Evolutionary conservation across 2,329 filamentous ascomycete genomes (phyloP), one percentile per base, ranked within the genome.

Genomic region (Periconia sp.): DNA sequence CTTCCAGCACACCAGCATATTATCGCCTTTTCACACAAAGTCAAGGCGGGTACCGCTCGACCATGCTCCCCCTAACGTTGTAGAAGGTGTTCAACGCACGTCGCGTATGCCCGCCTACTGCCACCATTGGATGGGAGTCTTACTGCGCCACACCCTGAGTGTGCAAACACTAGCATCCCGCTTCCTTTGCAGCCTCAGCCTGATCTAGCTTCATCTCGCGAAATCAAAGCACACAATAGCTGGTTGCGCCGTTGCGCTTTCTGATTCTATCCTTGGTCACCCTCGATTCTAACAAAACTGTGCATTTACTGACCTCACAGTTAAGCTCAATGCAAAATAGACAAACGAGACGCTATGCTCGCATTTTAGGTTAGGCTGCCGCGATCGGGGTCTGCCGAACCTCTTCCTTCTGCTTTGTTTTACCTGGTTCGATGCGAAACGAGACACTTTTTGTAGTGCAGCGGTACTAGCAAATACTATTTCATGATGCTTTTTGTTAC

Each of bases 291-390:
- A 41, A 48, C 33, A 48, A 48, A n/a, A 19, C 33, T 37, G 19
- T 19, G 46, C 30, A 48, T 48, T 40, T 48, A 48, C 46, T 48
- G 41, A 48, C 9, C 46, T 48, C 9, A 35, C 41, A 41, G 46
- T 31, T 41, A 48, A 35, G 46, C 41, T 20, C 14, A 6, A 48
- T 31, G 46, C 46, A 35, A 48, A 48, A 41, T 48, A 48, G 46
- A 48, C 46, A 13, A 41, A 30, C 46, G 46, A 48, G 30, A 17
- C 41, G 30, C 46, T 48, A 17, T 48, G 33, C 46, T 48, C 33
- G 46, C 46, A 17, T 48, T 48, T n/a, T 31, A n/a, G 33, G 46
- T 31, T 48, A 40, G 46, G 46, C 46, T 41, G 46, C 46, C 33
- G 46, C 46, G 46, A 48, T 41, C 30, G 20, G 41, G n/a, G 17